Percentiles rank a stretch among this genome's conserved stretches.
These are phyloP conservation scores for Toxicodendron radicans DNA, from an alignment of 345 rosid species.

Conservation along the genomic window DNA sequence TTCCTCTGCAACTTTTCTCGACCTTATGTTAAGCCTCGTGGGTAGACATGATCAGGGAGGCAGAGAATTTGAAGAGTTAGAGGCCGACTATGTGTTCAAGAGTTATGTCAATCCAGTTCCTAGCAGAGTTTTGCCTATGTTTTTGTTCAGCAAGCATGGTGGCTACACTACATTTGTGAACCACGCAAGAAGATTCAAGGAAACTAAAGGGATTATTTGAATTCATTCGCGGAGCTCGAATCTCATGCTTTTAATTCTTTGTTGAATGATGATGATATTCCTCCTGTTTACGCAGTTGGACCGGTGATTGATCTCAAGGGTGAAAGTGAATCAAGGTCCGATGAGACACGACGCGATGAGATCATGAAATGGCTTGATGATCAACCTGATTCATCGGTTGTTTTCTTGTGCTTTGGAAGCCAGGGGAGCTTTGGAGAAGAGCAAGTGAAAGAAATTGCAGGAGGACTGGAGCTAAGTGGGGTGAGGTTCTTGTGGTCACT, in stretches of 20 bases:
- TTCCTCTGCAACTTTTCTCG: slow-evolving; percentile 26
- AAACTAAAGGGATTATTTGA: not conserved
- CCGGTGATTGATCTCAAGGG: not conserved
- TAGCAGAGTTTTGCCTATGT: slow-evolving; percentile 11
- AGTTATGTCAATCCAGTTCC: slow-evolving; percentile 24
- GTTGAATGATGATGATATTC: not conserved
- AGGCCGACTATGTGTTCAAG: slow-evolving; percentile 20
- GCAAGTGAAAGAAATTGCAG: slow-evolving; percentile 27
- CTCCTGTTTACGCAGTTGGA: slow-evolving; percentile 20
- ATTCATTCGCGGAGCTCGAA: not conserved
- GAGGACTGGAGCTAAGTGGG: slow-evolving; percentile 29
- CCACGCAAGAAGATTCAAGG: not conserved
- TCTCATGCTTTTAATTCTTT: not conserved
- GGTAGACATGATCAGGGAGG: not conserved
- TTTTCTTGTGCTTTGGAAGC: slow-evolving; percentile 41
- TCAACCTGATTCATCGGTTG: slow-evolving; percentile 33
- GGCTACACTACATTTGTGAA: not conserved
- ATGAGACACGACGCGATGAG: not conserved
- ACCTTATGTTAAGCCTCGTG: not conserved
- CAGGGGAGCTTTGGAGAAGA: slow-evolving; percentile 3
- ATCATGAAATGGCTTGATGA: slow-evolving; percentile 33
- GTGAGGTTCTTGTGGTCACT: slow-evolving; percentile 22
- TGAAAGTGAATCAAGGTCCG: not conserved
- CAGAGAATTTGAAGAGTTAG: not conserved
- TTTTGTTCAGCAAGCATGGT: slow-evolving; percentile 8